Base-by-base conservation (phyloP, 1,284 basidiomycete species). In the Laetiporus sulphureus region DNA sequence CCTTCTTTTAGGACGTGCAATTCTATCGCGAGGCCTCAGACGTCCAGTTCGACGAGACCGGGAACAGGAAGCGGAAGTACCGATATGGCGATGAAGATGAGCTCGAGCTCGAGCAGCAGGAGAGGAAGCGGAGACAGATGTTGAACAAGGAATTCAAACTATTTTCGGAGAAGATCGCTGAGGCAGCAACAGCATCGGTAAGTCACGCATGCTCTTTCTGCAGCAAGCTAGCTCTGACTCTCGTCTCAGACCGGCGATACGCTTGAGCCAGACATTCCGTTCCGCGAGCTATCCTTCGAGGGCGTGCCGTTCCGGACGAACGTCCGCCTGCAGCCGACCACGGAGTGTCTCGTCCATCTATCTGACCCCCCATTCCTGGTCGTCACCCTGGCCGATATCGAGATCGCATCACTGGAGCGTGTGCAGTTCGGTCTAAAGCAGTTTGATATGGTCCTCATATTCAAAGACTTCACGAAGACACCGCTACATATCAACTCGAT, bases 31-130 rank as follows among this genome's bases (percentile, higher is more conserved):
- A 99, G 68, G 96, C 94, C 2, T 91, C 91, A 0, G 96, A 99
- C 57, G 92, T 95, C 27, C 91, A 95, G 52, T 99, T 98, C 58
- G 96, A 99, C 59, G 96, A 99, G 66, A 97, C 94, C 0, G 95
- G 95, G n/a, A 98, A 98, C 60, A 81, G 93, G 52, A 99, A 98
- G 65, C 82, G 96, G 47, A 94, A 96, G 66, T 91, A 95, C 52
- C 82, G 94, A 42, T 97, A 96, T 58, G 95, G 95, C 31, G 96
- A 99, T 59, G 96, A 99, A 63, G 96, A 99, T 61, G 96, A 99
- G 67, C 94, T 99, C 50, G 95, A 99, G 69, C 86, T 96, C 65
- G 96, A 99, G 61, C 95, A 98, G 61, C 92, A 95, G 61, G 96
- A 99, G 65, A 75, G 94, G 44, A 89, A 88, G 61, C 81, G 91